A percentile compares a stretch with the other conserved stretches of the same genome.
phyloP scores from a whole-genome alignment of 2,329 filamentous ascomycete genomes.

The Akanthomyces muscarius region DNA sequence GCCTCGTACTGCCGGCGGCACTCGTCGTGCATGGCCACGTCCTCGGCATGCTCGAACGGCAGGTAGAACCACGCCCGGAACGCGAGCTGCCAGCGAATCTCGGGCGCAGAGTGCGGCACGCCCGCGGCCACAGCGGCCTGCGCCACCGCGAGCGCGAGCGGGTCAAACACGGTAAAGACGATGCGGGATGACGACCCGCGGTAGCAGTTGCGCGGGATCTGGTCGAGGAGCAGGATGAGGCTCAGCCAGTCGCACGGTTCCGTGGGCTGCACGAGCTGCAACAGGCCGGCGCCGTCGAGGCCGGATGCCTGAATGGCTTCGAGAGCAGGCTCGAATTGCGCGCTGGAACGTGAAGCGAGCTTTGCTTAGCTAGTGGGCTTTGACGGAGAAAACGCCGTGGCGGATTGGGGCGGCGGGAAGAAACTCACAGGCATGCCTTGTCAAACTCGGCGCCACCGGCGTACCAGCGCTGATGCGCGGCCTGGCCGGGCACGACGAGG shows the following conservation, averaged over 20 bases:
- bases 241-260: slow-evolving; percentile 40
- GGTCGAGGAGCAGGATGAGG: slow-evolving; percentile 57
- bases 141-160: slow-evolving; percentile 45
- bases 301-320: slow-evolving; percentile 30
- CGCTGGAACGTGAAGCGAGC: slow-evolving; percentile 20
- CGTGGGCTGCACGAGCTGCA: slow-evolving; percentile 26
- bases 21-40: slow-evolving; percentile 40
- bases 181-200: slow-evolving; percentile 42
- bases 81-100: slow-evolving; percentile 32
- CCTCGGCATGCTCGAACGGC: slow-evolving; percentile 58
- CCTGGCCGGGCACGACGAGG: slow-evolving; percentile 25
- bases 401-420: no score
- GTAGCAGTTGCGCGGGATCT: slow-evolving; percentile 59
- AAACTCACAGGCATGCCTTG: slow-evolving; percentile 32
- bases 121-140: slow-evolving; percentile 31
- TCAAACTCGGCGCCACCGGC: slow-evolving; percentile 33
- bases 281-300: slow-evolving; percentile 27
- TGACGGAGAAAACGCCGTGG: not conserved
- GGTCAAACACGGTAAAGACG: slow-evolving; percentile 54
- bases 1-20: slow-evolving; percentile 30
- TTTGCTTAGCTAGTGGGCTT: not conserved
- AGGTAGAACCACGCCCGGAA: slow-evolving; percentile 56
- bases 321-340: slow-evolving; percentile 30
- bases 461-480: slow-evolving; percentile 33
- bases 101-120: slow-evolving; percentile 26